A percentile compares a stretch with the other conserved stretches of the same genome.
Evolutionary conservation across 2,329 filamentous ascomycete species (phyloP).

Genomic region (Blumeriella jaapii): DNA sequence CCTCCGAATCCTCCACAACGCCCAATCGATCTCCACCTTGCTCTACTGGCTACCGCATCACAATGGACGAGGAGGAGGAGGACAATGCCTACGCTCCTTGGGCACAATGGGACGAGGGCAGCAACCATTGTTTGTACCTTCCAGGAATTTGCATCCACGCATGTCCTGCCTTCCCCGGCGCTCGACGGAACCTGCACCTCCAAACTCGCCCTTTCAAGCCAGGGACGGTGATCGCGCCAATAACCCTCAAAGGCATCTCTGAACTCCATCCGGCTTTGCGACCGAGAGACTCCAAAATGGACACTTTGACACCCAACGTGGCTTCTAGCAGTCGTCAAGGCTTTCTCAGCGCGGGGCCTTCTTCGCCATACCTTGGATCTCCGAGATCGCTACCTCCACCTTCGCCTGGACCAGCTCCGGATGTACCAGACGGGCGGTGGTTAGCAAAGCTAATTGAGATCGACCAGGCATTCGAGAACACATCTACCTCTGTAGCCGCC

Average conservation of each 20-base stretch:
- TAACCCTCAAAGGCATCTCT: not conserved
- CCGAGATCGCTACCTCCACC: slow-evolving; percentile 4
- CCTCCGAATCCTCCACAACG: not conserved
- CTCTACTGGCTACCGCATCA: no score
- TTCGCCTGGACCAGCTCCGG: slow-evolving; percentile 4
- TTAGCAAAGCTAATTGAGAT: slow-evolving; percentile 28
- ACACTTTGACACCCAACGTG: not conserved
- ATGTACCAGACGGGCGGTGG: slow-evolving; percentile 11
- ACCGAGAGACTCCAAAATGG: not conserved
- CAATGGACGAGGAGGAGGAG: not conserved
- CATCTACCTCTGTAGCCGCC: slow-evolving; percentile 92
- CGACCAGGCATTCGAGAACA: slow-evolving; percentile 91
- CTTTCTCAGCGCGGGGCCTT: not conserved
- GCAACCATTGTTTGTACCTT: slow-evolving; percentile 11
- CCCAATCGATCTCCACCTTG: no score
- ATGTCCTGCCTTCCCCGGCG: slow-evolving; percentile 4
- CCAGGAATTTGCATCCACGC: slow-evolving; percentile 13
- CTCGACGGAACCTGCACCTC: slow-evolving; percentile 6
- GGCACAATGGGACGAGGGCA: slow-evolving; percentile 1
- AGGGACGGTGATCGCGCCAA: slow-evolving; percentile 1
- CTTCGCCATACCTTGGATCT: not conserved
- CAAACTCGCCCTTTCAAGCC: not conserved
- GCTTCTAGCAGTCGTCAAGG: not conserved
- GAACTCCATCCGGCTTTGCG: slow-evolving; percentile 4
- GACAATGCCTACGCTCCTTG: not conserved